Base-by-base conservation (phyloP, 116 monocot genomes). In the Cymodocea nodosa region DNA sequence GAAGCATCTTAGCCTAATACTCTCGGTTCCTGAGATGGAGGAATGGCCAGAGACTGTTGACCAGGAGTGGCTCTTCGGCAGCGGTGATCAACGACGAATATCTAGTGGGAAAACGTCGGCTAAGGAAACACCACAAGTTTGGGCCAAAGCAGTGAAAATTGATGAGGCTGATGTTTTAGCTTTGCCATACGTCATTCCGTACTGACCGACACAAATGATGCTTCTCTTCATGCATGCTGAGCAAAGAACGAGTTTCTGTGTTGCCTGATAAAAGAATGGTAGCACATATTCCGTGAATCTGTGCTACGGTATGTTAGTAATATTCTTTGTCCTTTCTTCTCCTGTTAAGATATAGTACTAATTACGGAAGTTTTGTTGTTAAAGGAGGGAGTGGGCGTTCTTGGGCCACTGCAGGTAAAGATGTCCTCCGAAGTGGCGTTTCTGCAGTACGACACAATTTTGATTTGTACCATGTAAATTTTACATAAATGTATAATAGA, bases 111-210 rank as follows among this genome's bases (percentile, higher is more conserved):
- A 58, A 62, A 23, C 30, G 12, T 65, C 73, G 66, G 77, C 61
- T 57, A 64, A 68, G 50, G 59, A 67, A 59, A 49, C 48, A 15
- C 61, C 70, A 8, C 59, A 59, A 51, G 87, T 95, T 18, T 95
- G 95, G 95, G 82, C 85, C 14, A 18, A 78, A 61, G 74, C 87
- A 52, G 15, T 80, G 50, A 63, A 22, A 52, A 77, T 90, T 44
- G 90, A 79, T 22, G 66, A 74, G 1, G 75, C 55, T 0, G 83
- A 87, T 64, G 64, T 80, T 52, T 39, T 90, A n/a, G 90, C 85
- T 54, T 53, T 95, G 65, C 95, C 95, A 17, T 95, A 90, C 73
- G 90, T 90, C 35, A 65, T 95, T 68, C 95, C 95, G 4, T 90
- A 73, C 79, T 95, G 81, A 89, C 66, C n/a, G n/a, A n/a, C n/a